These are phyloP conservation scores for Neurospora sp. DNA, from an alignment of 495 filamentous ascomycete genomes.

Conservation along the genomic window DNA sequence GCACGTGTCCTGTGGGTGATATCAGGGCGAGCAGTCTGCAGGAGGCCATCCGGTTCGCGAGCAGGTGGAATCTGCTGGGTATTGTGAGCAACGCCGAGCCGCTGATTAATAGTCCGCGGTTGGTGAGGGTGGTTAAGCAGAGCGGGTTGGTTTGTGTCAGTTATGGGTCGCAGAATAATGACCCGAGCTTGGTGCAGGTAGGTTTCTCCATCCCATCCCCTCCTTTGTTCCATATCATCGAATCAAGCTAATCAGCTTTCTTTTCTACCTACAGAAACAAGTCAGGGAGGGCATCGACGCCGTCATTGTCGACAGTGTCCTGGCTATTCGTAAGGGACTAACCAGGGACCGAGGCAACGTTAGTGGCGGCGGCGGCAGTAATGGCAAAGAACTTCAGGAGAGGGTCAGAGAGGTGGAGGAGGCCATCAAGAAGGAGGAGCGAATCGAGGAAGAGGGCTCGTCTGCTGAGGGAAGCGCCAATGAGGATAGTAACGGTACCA, in stretches of 20 bases:
- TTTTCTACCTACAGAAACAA: conserved; percentile 52
- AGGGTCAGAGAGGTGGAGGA: conserved; percentile 5
- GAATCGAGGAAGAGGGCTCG: not conserved
- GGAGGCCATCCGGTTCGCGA: conserved; percentile 90
- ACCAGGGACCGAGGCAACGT: conserved; percentile 20
- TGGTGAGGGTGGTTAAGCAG: conserved; percentile 94
- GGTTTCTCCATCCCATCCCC: conserved; percentile 17
- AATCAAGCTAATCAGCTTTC: conserved; percentile 13
- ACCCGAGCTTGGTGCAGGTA: conserved; percentile 73
- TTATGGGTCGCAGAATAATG: conserved; percentile 84
- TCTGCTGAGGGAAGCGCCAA: not conserved
- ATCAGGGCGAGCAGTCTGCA: conserved; percentile 87
- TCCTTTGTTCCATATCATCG: not conserved
- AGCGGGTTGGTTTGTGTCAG: conserved; percentile 91
- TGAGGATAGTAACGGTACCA: not conserved
- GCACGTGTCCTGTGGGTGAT: conserved; percentile 66
- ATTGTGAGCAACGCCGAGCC: conserved; percentile 79
- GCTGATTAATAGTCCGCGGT: conserved; percentile 74
- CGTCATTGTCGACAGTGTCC: conserved; percentile 88
- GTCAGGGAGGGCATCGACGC: conserved; percentile 93
- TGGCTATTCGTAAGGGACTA: conserved; percentile 55
- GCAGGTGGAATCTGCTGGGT: conserved; percentile 86
- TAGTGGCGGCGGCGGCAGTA: not conserved
- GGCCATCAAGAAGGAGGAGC: not conserved
- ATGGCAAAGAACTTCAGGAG: not conserved